Evolutionary conservation across 805 yeast genomes (phyloP), one percentile per base, ranked within the genome.

Genomic region (Sungouiozyma intestinalis): DNA sequence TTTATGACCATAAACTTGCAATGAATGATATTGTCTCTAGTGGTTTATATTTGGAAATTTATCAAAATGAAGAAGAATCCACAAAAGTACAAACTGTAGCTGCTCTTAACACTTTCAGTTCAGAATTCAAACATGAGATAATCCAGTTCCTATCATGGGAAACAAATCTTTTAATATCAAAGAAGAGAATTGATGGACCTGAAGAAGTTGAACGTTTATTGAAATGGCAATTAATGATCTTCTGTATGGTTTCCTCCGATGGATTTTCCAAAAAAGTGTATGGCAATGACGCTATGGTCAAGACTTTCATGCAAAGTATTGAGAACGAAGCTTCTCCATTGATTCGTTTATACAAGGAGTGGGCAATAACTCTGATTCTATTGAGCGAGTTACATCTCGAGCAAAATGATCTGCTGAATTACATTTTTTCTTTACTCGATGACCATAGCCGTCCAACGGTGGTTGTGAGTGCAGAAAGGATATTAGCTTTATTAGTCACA

Each of bases 271-370:
- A 49, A n/a, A n/a, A n/a, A 9, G 17, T 16, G 3, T 3, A 3
- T 13, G 37, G 33, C n/a, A 3, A 13, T 17, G 15, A 36, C 4
- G 34, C 15, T 27, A n/a, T 37, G 6, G 13, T 37, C 9, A 24
- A 17, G n/a, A 3, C 11, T 6, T 29, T 40, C 4, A 19, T 40
- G 19, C 18, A 41, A 19, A 41, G 46, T 20, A 33, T 45, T 17
- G 44, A 36, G 32, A 17, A 5, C 4, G 97, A 90, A 47, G 76
- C 85, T 13, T 81, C 92, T 47, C 96, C 96, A 0, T 64, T 78
- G 37, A 83, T 77, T 4, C 72, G 97, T 43, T 63, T 73, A 2
- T 85, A 81, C 52, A 62, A 84, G 42, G 97, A 88, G 54, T 88
- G 56, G 52, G 53, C n/a, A 54, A 46, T 35, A 32, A 31, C 50